phyloP scores from a whole-genome alignment of 2,329 filamentous ascomycete genomes.

The Aspergillus sp. region DNA sequence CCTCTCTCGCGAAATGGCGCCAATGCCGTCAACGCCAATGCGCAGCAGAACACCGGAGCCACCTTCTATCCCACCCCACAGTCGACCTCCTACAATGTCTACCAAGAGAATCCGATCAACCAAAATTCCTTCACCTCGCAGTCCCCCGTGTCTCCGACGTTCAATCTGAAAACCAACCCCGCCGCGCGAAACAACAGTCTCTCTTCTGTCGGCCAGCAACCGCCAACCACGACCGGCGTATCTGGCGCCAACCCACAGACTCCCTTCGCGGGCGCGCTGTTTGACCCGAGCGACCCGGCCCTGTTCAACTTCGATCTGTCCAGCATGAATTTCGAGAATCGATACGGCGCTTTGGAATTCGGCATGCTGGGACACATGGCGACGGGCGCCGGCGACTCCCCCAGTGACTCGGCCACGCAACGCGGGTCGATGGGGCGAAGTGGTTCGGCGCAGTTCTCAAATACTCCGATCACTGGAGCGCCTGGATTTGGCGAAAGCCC shows the following conservation, averaged over 20 bases:
- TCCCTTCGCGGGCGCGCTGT: conserved; percentile 59
- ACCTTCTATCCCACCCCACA: conserved; percentile 36
- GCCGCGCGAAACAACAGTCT: conserved; percentile 33
- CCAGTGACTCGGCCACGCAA: conserved; percentile 58
- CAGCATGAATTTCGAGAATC: conserved; percentile 90
- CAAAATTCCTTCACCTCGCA: conserved; percentile 58
- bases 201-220: conserved; percentile 47
- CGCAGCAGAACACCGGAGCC: conserved; percentile 23
- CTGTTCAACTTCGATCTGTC: conserved; percentile 96
- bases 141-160: conserved; percentile 72
- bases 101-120: conserved; percentile 46
- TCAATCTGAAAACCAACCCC: conserved; percentile 51
- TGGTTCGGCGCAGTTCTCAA: conserved; percentile 40
- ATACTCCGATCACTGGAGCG: conserved; percentile 28
- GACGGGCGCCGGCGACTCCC: conserved; percentile 78
- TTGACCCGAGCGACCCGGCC: conserved; percentile 87
- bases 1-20: conserved; percentile 32
- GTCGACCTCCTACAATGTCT: conserved; percentile 44
- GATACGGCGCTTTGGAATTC: conserved; percentile 93
- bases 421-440: conserved; percentile 46
- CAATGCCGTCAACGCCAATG: conserved; percentile 24
- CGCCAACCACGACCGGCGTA: conserved; percentile 46
- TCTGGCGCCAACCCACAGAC: conserved; percentile 44
- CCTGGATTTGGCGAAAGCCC: conserved; percentile 47
- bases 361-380: conserved; percentile 96